Evolutionary conservation across 441 rosid genomes (phyloP).

Genomic region (Gossypium gossypioides): DNA sequence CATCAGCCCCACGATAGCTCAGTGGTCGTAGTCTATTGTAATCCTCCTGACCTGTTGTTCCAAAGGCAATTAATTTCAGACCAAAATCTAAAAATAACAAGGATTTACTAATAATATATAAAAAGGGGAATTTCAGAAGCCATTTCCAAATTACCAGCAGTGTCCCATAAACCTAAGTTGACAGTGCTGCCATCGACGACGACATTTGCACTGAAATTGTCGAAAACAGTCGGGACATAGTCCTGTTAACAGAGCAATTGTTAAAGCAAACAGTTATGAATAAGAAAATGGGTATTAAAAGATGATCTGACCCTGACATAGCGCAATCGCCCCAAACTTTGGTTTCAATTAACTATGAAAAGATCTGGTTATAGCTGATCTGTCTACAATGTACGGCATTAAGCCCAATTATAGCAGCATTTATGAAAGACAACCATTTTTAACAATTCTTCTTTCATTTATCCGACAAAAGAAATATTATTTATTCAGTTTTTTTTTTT

Average conservation of each 20-base stretch:
- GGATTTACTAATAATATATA: too few species aligned
- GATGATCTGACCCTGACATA: not conserved
- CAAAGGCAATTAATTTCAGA: conserved; percentile 11
- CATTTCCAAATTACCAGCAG: conserved; percentile 46
- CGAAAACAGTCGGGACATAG: conserved; percentile 72
- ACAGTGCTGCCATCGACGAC: conserved; percentile 72
- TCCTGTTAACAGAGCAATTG: conserved; percentile 40
- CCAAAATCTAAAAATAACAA: not conserved
- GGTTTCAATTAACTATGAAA: not conserved
- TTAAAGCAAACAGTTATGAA: not conserved
- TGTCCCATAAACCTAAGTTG: conserved; percentile 69
- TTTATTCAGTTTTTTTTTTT: not conserved
- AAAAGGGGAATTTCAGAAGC: not conserved
- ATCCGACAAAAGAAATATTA: not conserved
- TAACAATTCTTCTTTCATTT: not conserved
- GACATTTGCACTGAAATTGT: conserved; percentile 79
- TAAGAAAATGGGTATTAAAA: not conserved
- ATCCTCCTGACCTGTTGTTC: conserved; percentile 61
- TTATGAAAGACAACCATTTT: not conserved
- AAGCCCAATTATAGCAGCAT: not conserved
- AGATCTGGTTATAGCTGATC: not conserved
- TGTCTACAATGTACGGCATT: not conserved
- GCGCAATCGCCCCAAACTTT: not conserved
- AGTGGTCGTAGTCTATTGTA: conserved; percentile 63
- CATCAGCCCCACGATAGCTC: conserved; percentile 77